Evolutionary conservation across 140 eudicot species (phyloP).

Genomic region (Artemisia princeps): DNA sequence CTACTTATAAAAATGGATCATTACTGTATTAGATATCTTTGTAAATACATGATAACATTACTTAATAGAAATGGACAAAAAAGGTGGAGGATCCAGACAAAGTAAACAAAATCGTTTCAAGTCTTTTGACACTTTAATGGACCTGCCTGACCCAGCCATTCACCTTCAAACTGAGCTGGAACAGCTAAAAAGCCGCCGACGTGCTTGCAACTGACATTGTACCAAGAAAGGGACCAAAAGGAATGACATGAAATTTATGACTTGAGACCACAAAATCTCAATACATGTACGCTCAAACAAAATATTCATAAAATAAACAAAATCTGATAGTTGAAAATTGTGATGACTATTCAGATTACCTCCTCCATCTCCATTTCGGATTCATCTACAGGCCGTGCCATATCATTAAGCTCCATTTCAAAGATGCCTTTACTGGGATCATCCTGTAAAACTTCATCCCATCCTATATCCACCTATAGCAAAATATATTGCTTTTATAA

Average conservation of each 20-base stretch:
- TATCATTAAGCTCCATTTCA: slow-evolving; percentile 77
- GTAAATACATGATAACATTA: no score
- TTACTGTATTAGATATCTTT: no score
- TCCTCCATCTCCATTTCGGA: slow-evolving; percentile 44
- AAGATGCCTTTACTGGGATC: slow-evolving; percentile 76
- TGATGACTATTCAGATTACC: slow-evolving; percentile 36
- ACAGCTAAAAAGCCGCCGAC: neutral
- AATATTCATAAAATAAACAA: neutral
- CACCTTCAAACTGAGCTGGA: neutral
- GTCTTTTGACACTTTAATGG: no score
- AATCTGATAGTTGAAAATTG: neutral
- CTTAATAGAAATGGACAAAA: no score
- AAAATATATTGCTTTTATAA: slow-evolving; percentile 10
- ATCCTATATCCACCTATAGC: slow-evolving; percentile 69
- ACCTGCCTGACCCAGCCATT: neutral
- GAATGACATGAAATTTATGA: neutral
- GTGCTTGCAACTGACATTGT: neutral
- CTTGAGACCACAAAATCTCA: neutral
- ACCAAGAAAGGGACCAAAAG: neutral
- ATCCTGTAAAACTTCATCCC: slow-evolving; percentile 75
- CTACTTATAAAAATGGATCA: no score
- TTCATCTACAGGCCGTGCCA: slow-evolving; percentile 42
- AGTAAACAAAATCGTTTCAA: no score
- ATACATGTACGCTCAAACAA: neutral
- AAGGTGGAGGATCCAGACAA: no score